Conservation (phyloP, 2,329 filamentous ascomycete species). For the Tothia fuscella region DNA sequence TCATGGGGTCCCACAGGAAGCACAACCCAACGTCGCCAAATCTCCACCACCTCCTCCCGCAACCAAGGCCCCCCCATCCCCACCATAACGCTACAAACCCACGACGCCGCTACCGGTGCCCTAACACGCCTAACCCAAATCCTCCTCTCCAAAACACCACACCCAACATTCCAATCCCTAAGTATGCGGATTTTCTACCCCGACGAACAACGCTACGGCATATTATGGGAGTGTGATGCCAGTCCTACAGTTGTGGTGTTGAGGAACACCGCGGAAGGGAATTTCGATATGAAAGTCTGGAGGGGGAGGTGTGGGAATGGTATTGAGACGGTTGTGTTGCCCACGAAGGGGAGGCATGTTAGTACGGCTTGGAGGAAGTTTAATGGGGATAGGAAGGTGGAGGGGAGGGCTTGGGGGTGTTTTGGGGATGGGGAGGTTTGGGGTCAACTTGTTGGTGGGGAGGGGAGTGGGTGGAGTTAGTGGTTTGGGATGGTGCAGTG, state of each 20-base stretch:
- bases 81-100: not conserved
- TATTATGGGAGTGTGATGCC: not conserved
- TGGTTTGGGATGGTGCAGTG: no score
- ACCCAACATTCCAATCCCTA: slow-evolving; percentile 3
- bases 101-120: not conserved
- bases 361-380: slow-evolving; percentile 2
- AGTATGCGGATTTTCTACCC: slow-evolving; percentile 8
- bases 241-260: slow-evolving; percentile 2
- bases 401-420: not conserved
- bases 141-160: not conserved
- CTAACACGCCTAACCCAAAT: not conserved
- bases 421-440: slow-evolving; percentile 6
- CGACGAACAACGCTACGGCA: not conserved
- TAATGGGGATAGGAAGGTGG: not conserved
- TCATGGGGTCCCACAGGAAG: not conserved
- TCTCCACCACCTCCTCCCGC: not conserved
- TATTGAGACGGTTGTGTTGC: not conserved
- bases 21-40: not conserved
- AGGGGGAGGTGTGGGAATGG: not conserved
- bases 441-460: not conserved
- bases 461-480: not conserved
- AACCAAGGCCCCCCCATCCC: not conserved
- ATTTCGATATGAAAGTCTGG: not conserved
- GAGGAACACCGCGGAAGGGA: not conserved
- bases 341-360: not conserved